A percentile compares a stretch with the other conserved stretches of the same genome.
Conservation (phyloP, 129 eudicot species). For the Tanacetum coccineum region DNA sequence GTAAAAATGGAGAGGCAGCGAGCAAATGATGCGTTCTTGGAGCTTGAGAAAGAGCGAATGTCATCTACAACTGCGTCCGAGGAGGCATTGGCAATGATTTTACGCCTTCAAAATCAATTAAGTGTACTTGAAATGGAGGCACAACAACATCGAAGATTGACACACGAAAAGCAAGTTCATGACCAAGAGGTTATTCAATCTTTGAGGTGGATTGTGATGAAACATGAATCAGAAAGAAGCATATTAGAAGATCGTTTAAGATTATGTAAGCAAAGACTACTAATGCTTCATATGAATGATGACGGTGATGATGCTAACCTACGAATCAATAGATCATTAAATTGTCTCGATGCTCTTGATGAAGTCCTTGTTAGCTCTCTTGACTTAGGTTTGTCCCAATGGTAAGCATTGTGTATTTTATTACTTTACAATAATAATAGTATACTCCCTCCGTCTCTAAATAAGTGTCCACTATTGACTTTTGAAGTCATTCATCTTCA, state of each 20-base stretch:
- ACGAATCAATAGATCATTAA: constrained; percentile 29
- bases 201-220: constrained; percentile 72
- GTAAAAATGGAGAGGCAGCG: constrained; percentile 56
- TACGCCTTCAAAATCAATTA: constrained; percentile 84
- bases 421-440: no score
- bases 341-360: constrained; percentile 33
- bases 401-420: constrained; percentile 29
- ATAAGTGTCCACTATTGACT: no score
- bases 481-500: no score
- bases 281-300: constrained; percentile 37
- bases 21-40: constrained; percentile 46
- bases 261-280: constrained; percentile 40
- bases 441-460: no score
- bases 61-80: constrained; percentile 76
- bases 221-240: constrained; percentile 62
- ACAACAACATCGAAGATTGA: constrained; percentile 52
- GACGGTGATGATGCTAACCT: constrained; percentile 50
- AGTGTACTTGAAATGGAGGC: constrained; percentile 63
- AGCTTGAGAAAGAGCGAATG: constrained; percentile 77
- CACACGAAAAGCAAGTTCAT: constrained; percentile 72
- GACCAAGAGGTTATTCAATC: constrained; percentile 83
- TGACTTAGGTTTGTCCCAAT: constrained; percentile 47
- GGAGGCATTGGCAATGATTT: constrained; percentile 90
- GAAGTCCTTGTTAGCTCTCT: constrained; percentile 68
- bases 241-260: constrained; percentile 57